Base-by-base conservation (phyloP, 306 rosid species). In the Cucumis cinereus region DNA sequence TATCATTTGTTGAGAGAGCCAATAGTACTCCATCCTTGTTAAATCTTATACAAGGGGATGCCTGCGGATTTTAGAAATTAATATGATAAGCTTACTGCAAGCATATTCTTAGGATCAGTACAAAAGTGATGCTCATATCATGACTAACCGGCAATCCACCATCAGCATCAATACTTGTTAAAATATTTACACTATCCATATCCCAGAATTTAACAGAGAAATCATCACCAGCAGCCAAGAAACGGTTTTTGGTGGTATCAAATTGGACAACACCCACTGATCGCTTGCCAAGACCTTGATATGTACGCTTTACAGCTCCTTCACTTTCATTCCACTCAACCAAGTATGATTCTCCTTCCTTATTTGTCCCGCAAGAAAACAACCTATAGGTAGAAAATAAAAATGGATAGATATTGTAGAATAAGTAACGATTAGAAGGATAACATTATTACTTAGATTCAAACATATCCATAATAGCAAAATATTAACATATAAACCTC, bases 301-400 rank as follows among this genome's bases (percentile, higher is more conserved):
- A 95, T 24, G 92, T 78, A 38, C 96, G 93, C 86, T 89, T 95
- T 24, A 95, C 99, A 49, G 99, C 98, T 79, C 99, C 99, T 86
- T 95, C 99, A 81, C 98, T 95, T 87, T 95, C 99, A 85, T 95
- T 95, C 99, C 99, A 95, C 81, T 95, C 99, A 79, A 95, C 99
- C 73, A 95, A 82, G 88, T 73, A 88, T 23, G 99, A 95, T 50
- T 95, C 99, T 66, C 99, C 99, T 88, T 95, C 98, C 87, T 92
- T 95, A 78, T 89, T 95, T 69, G 99, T 87, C 80, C 99, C 99
- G 58, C 98, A 95, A 14, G 99, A 95, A 84, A 95, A 92, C 83
- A 95, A 81, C 87, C 99, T 95, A 79, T 50, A 57, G 78, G 81
- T 56, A 75, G 79, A 60, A 33, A 78, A 77, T 47, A 81, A 76